Percentiles rank a stretch among this genome's conserved stretches.
Evolutionary conservation across 495 filamentous ascomycete species (phyloP).

Genomic region (Penicillium cataractarum): DNA sequence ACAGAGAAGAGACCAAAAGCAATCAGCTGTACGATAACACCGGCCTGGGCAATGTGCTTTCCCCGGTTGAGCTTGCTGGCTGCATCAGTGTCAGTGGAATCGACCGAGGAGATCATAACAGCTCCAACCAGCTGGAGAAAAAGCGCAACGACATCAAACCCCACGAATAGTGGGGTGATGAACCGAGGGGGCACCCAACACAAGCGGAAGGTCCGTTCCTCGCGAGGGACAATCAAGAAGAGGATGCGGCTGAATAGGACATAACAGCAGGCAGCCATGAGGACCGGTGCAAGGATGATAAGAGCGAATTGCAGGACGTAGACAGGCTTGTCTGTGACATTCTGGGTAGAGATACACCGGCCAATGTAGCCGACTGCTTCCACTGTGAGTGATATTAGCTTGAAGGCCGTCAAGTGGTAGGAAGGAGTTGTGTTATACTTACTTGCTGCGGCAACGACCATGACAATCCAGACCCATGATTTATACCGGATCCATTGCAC

Average conservation of each 20-base stretch:
- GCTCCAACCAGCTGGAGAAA: conserved; percentile 35
- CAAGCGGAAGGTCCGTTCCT: conserved; percentile 39
- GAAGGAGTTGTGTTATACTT: conserved; percentile 14
- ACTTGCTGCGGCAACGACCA: conserved; percentile 50
- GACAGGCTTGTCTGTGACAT: conserved; percentile 30
- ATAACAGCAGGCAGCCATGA: conserved; percentile 60
- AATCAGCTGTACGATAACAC: conserved; percentile 45
- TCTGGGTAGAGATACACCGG: conserved; percentile 39
- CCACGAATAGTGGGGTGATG: conserved; percentile 38
- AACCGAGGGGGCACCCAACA: conserved; percentile 53
- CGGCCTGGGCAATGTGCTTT: conserved; percentile 44
- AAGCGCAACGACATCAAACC: conserved; percentile 36
- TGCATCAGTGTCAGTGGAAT: conserved; percentile 27
- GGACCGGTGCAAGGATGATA: conserved; percentile 43
- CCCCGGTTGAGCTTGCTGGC: conserved; percentile 37
- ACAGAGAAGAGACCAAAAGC: conserved; percentile 50
- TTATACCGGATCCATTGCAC: conserved; percentile 46
- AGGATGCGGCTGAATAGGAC: conserved; percentile 56
- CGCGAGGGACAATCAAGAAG: conserved; percentile 46
- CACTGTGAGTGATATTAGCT: conserved; percentile 33
- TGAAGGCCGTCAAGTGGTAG: background rate
- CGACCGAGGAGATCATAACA: conserved; percentile 40
- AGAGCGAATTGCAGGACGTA: conserved; percentile 44
- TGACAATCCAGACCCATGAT: conserved; percentile 50
- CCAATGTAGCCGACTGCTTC: conserved; percentile 50